phyloP scores from a whole-genome alignment of 768 basidiomycete genomes.

The Rhodosporidiobolus odoratus region DNA sequence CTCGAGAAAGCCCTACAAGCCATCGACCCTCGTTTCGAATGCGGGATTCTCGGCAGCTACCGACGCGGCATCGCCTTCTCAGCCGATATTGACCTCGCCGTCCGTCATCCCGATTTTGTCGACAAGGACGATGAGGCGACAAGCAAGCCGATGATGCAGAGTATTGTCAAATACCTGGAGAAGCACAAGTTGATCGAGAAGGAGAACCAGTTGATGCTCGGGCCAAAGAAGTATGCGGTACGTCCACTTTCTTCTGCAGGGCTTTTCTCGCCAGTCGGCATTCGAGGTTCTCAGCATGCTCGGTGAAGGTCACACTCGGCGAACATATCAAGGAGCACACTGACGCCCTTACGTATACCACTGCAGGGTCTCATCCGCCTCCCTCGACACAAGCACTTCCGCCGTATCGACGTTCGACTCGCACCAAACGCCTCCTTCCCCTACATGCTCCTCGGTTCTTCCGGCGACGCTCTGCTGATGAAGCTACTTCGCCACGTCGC shows the following conservation, averaged over 20 bases:
- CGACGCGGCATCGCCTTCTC: conserved; percentile 32
- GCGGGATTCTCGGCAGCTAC: conserved; percentile 33
- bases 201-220: conserved; percentile 27
- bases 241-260: neutral
- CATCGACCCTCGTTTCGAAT: conserved; percentile 25
- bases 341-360: too few relatives aligned
- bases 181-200: conserved; percentile 7
- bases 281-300: too few relatives aligned
- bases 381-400: conserved; percentile 12
- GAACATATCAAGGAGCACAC: too few relatives aligned
- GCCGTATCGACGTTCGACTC: conserved; percentile 37
- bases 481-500: conserved; percentile 31
- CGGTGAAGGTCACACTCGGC: too few relatives aligned
- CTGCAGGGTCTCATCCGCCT: conserved; percentile 31
- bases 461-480: conserved; percentile 35
- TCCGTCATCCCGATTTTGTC: conserved; percentile 23
- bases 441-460: conserved; percentile 32
- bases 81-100: conserved; percentile 33
- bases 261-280: too few relatives aligned
- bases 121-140: conserved; percentile 22
- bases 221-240: conserved; percentile 28
- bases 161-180: conserved; percentile 14
- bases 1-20: conserved; percentile 13
- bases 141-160: conserved; percentile 18
- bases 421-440: conserved; percentile 20